Evolutionary conservation across 768 basidiomycete genomes (phyloP).

Genomic region (Lentinula detonsa): DNA sequence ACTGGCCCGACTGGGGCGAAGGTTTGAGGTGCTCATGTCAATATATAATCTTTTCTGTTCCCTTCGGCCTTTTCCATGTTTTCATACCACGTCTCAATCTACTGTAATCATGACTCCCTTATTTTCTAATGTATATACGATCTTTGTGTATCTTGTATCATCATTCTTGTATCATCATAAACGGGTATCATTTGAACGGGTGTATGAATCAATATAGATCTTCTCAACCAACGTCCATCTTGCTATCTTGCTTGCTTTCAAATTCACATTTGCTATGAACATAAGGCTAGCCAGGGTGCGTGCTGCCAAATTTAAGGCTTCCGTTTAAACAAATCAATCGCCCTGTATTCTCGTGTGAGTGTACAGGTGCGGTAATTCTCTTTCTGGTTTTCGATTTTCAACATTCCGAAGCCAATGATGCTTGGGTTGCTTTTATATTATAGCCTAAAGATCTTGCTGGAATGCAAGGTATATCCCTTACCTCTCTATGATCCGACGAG

Average conservation of each 20-base stretch:
- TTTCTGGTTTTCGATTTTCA: background rate
- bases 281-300: conserved; percentile 43
- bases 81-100: background rate
- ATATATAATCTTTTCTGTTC: too few relatives aligned
- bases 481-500: too few relatives aligned
- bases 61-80: background rate
- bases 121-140: too few relatives aligned
- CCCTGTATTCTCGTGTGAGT: background rate
- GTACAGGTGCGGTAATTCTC: background rate
- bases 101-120: too few relatives aligned
- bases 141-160: too few relatives aligned
- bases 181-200: background rate
- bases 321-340: background rate
- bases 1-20: background rate
- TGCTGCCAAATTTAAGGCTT: conserved; percentile 9
- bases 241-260: too few relatives aligned
- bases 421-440: conserved; percentile 6
- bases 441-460: conserved; percentile 85
- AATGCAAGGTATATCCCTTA: conserved; percentile 53
- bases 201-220: too few relatives aligned
- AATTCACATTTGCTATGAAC: conserved; percentile 18
- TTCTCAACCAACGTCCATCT: background rate
- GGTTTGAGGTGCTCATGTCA: background rate
- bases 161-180: too few relatives aligned
- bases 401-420: background rate